Base-by-base conservation (phyloP, 2,329 filamentous ascomycete genomes). In the Aurifilum marmelostoma region DNA sequence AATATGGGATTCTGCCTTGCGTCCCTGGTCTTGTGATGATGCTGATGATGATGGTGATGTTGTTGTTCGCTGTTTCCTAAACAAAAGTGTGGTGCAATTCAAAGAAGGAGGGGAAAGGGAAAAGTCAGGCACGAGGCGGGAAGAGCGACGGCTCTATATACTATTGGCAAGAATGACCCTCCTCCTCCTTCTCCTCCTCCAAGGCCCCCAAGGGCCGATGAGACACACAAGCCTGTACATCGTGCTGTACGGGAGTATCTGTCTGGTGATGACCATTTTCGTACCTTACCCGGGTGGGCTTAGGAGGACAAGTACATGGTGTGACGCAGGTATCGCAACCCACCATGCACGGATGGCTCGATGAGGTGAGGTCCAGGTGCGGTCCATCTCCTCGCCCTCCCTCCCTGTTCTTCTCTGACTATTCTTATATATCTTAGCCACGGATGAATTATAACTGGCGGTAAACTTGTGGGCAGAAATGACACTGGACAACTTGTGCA, bases 221-320 rank as follows among this genome's bases (percentile, higher is more conserved):
- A 58, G 54, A 58, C 54, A 32, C 24, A 16, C 24, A 58, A 5
- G 11, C 24, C 29, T 2, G 11, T 12, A 56, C 41, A 56, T 68
- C 39, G 58, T 67, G 61, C 60, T 50, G 65, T 67, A n/a, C 52
- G 59, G 21, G 52, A 65, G 21, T 29, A 24, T 29, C 58, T 12
- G 60, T 66, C 66, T 68, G 62, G 66, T 70, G 68, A 62, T 66
- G 62, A 39, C 54, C 34, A 29, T 50, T 50, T 65, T 39, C 43
- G 52, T 58, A 43, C 66, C 64, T 68, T 63, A 59, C 66, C 69
- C 47, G 64, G 62, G 64, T 63, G 56, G 69, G 66, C 47, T 47
- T 63, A 68, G 67, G 63, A 70, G 69, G 39, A 43, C 29, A 34
- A 24, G 21, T 8, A 21, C 27, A 61, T 70, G 69, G 62, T 34